Conservation (phyloP, 1,284 basidiomycete species). For the Somion occarium region DNA sequence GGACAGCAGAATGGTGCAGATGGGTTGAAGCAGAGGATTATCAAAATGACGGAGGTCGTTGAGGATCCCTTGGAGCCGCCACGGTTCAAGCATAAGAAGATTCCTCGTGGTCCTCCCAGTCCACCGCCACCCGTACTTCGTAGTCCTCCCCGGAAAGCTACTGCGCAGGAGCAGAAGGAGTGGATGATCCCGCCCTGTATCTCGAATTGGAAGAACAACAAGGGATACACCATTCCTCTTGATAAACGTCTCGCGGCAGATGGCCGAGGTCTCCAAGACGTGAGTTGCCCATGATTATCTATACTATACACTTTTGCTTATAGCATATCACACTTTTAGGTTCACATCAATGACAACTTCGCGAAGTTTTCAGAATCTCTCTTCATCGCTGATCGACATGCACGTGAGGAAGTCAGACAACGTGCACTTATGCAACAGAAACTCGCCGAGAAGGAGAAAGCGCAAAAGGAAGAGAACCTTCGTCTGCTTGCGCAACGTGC, state of each 20-base stretch:
- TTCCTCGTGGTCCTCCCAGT: constrained; percentile 91
- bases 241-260: constrained; percentile 98
- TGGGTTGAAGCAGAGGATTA: constrained; percentile 88
- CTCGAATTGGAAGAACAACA: constrained; percentile 99
- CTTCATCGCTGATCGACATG: constrained; percentile 96
- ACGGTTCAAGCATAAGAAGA: constrained; percentile 98
- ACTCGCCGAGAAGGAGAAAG: constrained; percentile 97
- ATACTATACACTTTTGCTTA: not conserved
- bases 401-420: constrained; percentile 96
- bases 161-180: constrained; percentile 96
- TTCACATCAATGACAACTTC: constrained; percentile 99
- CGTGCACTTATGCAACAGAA: constrained; percentile 98
- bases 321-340: constrained; percentile 36
- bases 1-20: constrained; percentile 75
- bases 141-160: constrained; percentile 90
- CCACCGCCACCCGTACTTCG: constrained; percentile 97
- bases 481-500: constrained; percentile 93
- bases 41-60: constrained; percentile 97
- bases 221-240: constrained; percentile 98
- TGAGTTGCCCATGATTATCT: constrained; percentile 38
- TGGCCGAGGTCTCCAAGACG: constrained; percentile 95
- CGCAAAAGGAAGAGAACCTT: constrained; percentile 93
- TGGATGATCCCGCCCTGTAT: constrained; percentile 99
- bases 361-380: constrained; percentile 98
- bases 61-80: constrained; percentile 98